phyloP scores from a whole-genome alignment of 306 rosid species.

The Adenanthera pavonina region DNA sequence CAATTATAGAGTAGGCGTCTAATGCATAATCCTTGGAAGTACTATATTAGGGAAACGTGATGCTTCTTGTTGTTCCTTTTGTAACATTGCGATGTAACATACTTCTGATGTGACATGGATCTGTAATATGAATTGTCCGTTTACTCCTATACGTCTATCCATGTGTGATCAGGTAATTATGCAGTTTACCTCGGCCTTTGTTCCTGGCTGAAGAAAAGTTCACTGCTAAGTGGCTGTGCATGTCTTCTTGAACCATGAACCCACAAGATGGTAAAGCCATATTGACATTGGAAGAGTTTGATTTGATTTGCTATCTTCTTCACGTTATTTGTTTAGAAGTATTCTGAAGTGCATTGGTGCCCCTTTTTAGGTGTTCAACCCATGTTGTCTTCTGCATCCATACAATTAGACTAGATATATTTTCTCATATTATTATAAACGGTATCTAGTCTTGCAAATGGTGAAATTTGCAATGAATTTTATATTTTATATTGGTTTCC shows the following conservation, averaged over 20 bases:
- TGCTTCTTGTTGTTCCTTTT: constrained; percentile 46
- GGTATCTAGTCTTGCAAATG: no score
- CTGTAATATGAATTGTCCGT: constrained; percentile 25
- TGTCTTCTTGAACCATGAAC: no score
- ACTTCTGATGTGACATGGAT: constrained; percentile 47
- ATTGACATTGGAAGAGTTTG: not conserved
- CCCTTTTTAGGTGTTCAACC: not conserved
- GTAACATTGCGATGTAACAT: constrained; percentile 57
- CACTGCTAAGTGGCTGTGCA: not conserved
- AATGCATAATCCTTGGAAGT: constrained; percentile 45
- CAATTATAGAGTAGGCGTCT: constrained; percentile 49
- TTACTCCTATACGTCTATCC: not conserved
- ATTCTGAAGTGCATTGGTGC: not conserved
- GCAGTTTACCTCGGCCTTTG: not conserved
- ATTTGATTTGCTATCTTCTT: no score
- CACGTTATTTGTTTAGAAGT: not conserved
- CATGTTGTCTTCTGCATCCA: not conserved
- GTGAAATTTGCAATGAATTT: no score
- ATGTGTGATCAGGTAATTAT: not conserved
- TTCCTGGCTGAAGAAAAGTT: not conserved
- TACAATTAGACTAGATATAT: no score
- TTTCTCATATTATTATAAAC: no score
- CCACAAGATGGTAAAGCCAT: not conserved
- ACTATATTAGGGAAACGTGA: constrained; percentile 46
- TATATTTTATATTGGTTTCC: no score